phyloP scores from a whole-genome alignment of 345 rosid genomes.

The Lumnitzera racemosa region DNA sequence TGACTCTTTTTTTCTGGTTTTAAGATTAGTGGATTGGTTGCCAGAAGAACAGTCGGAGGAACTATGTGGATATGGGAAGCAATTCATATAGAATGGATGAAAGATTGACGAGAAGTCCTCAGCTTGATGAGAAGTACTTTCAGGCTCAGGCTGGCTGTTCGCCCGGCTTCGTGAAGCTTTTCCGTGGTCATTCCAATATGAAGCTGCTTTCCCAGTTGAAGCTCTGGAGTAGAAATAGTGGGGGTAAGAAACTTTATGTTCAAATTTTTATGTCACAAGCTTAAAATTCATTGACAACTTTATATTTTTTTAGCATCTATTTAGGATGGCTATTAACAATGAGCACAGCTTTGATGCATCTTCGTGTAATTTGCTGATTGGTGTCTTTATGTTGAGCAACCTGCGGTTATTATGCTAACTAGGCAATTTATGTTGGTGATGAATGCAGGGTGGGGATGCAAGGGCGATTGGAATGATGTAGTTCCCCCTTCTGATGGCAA shows the following conservation, averaged over 20 bases:
- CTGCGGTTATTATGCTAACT: background rate
- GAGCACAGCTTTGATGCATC: no score
- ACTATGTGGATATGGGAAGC: background rate
- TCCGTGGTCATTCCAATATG: slow-evolving; percentile 30
- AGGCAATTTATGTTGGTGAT: slow-evolving; percentile 1
- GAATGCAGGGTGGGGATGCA: slow-evolving; percentile 27
- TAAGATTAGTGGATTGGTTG: no score
- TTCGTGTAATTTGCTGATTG: background rate
- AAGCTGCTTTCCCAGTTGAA: slow-evolving; percentile 42
- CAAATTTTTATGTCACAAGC: background rate
- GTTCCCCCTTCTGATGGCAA: slow-evolving; percentile 25
- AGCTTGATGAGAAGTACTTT: slow-evolving; percentile 34
- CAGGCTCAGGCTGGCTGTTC: slow-evolving; percentile 69
- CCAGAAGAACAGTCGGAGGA: no score
- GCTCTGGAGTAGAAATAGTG: slow-evolving; percentile 23
- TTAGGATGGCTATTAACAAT: no score
- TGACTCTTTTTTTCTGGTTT: no score
- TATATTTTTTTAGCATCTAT: background rate
- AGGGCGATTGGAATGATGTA: slow-evolving; percentile 28
- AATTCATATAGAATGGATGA: slow-evolving; percentile 14
- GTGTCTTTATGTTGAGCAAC: background rate
- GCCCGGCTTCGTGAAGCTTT: slow-evolving; percentile 43
- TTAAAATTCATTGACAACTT: background rate
- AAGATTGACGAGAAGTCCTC: slow-evolving; percentile 51
- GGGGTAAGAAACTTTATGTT: slow-evolving; percentile 25